phyloP scores from a whole-genome alignment of 495 filamentous ascomycete genomes.

The Trichoderma reesei region DNA sequence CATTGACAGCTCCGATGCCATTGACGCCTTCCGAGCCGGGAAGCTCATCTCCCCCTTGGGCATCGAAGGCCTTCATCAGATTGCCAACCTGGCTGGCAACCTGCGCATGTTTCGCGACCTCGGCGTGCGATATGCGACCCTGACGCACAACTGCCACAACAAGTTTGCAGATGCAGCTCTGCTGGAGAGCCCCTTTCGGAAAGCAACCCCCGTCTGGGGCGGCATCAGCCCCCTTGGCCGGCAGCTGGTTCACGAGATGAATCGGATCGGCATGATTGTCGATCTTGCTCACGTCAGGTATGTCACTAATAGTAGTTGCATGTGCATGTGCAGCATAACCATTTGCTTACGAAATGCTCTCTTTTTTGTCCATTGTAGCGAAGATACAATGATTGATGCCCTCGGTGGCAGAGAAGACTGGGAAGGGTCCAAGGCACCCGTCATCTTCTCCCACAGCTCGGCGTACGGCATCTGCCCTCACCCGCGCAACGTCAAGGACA shows the following conservation, averaged over 20 bases:
- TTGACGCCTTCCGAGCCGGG: conserved; percentile 48
- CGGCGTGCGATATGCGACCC: conserved; percentile 83
- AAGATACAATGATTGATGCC: conserved; percentile 62
- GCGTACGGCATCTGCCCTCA: conserved; percentile 58
- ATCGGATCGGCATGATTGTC: conserved; percentile 69
- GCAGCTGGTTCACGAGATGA: conserved; percentile 64
- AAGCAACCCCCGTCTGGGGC: conserved; percentile 43
- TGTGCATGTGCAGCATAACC: not conserved
- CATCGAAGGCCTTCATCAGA: conserved; percentile 91
- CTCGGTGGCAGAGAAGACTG: conserved; percentile 40
- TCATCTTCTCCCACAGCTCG: conserved; percentile 66
- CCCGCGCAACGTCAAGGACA: conserved; percentile 63
- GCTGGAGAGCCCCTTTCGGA: conserved; percentile 31
- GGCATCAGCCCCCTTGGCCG: conserved; percentile 64
- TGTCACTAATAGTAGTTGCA: not conserved
- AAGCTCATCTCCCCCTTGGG: conserved; percentile 58
- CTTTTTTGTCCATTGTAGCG: conserved; percentile 20
- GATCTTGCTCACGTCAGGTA: conserved; percentile 54
- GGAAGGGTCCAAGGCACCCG: conserved; percentile 50
- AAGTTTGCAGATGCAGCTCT: conserved; percentile 78
- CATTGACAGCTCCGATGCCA: conserved; percentile 47
- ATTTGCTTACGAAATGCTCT: not conserved
- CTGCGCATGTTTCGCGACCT: conserved; percentile 64
- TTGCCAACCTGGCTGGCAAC: conserved; percentile 74
- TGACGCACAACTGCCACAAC: conserved; percentile 94